Percentiles rank a stretch among this genome's conserved stretches.
These are phyloP conservation scores for Saturnispora hagleri DNA, from an alignment of 805 yeast genomes.

Conservation along the genomic window DNA sequence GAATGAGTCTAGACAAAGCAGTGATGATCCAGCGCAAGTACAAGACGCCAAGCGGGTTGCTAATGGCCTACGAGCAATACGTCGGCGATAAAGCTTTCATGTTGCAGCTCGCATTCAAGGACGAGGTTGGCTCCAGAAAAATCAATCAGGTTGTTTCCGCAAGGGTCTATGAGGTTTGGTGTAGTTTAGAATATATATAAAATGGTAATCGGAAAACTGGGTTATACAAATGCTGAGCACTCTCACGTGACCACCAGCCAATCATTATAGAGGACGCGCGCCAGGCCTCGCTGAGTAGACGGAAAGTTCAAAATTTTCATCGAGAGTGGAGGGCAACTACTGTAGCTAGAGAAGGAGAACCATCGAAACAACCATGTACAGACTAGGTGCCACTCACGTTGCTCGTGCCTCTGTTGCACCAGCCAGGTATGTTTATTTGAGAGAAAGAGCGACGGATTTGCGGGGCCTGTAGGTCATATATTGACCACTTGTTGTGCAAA, in stretches of 20 bases:
- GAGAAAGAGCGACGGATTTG: background rate
- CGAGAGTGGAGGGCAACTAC: background rate
- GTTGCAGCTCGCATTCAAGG: slow-evolving; percentile 26
- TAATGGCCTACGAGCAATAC: slow-evolving; percentile 35
- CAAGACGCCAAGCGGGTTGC: slow-evolving; percentile 59
- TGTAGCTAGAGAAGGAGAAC: background rate
- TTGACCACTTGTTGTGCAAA: background rate
- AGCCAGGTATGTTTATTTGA: slow-evolving; percentile 37
- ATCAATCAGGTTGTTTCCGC: slow-evolving; percentile 44
- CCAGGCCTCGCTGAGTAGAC: background rate
- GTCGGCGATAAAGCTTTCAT: slow-evolving; percentile 25
- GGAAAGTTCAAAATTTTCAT: background rate
- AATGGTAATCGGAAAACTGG: background rate
- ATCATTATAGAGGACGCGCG: slow-evolving; percentile 1
- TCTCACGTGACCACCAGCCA: slow-evolving; percentile 4
- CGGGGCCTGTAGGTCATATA: background rate
- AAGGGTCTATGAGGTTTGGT: slow-evolving; percentile 52
- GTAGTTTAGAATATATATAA: background rate
- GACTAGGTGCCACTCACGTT: slow-evolving; percentile 43
- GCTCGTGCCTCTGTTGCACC: slow-evolving; percentile 39
- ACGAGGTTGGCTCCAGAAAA: slow-evolving; percentile 42
- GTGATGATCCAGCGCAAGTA: slow-evolving; percentile 58
- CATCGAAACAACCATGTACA: slow-evolving; percentile 33
- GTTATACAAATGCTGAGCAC: slow-evolving; percentile 6
- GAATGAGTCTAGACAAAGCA: slow-evolving; percentile 83